Base-by-base conservation (phyloP, 2,329 filamentous ascomycete species). In the Cercospora zeina region DNA sequence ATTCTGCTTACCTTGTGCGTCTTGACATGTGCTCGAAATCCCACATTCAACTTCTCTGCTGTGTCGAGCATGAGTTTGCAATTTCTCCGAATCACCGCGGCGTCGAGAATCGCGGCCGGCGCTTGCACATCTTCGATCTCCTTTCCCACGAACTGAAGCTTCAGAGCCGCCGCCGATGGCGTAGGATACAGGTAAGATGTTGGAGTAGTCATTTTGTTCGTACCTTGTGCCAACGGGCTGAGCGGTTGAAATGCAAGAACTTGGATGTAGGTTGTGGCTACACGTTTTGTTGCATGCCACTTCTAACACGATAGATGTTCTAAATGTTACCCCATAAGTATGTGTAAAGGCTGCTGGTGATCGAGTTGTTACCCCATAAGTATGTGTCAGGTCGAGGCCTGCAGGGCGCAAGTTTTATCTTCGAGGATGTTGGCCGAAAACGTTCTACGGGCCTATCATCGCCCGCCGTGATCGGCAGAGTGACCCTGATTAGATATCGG, bases 1-100 rank as follows among this genome's bases (percentile, higher is more conserved):
- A 24, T 33, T 33, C 4, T 19, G 19, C 50, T 21, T 75, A 88
- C 88, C 79, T 95, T 95, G 75, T 95, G 90, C 21, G 89, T 92
- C 77, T 95, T 95, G 63, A 93, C 85, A 73, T 95, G 90, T 1
- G 88, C 87, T 62, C 90, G 81, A 79, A 91, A 93, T 6, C 81
- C 82, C 24, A 93, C 79, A 0, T 81, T 79, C 13, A 93, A 76
- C 54, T 77, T 76, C 42, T 81, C 73, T 13, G 83, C 82, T 0
- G 89, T 84, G 11, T 85, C 79, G 6, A 91, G 82, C 89, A 95
- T 93, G 36, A 84, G 80, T 63, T 80, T 76, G 75, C 90, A 93
- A 71, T 93, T 91, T 54, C 81, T 78, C 59, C 83, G 79, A 24
- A 91, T 77, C 45, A 88, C 86, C 3, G 85, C 85, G 10, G 86